Conservation (phyloP, 2,329 filamentous ascomycete genomes). For the Talaromyces amestolkiae region DNA sequence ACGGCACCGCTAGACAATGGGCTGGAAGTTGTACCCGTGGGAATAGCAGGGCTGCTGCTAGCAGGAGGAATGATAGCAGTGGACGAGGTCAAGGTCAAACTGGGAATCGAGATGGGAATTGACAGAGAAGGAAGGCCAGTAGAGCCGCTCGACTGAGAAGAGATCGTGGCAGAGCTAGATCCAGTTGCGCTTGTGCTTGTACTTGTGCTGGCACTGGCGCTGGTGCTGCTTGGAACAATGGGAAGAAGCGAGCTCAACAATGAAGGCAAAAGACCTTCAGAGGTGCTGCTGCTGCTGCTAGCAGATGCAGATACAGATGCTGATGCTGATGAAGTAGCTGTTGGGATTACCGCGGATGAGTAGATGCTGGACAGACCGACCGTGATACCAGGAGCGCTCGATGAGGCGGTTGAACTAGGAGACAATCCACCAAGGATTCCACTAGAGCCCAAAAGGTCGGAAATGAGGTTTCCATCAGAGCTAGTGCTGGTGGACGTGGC, state of each 20-base stretch:
- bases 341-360: slow-evolving; percentile 3
- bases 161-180: slow-evolving; percentile 12
- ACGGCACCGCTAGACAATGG: slow-evolving; percentile 7
- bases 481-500: slow-evolving; percentile 12
- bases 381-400: slow-evolving; percentile 16
- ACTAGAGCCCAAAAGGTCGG: slow-evolving; percentile 12
- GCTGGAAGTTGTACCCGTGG: slow-evolving; percentile 13
- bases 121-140: slow-evolving; percentile 14
- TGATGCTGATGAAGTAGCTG: slow-evolving; percentile 3
- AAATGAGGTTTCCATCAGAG: slow-evolving; percentile 10
- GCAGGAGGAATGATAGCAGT: slow-evolving; percentile 15
- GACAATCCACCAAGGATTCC: slow-evolving; percentile 11
- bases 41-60: slow-evolving; percentile 15
- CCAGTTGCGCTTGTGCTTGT: slow-evolving; percentile 5
- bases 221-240: neutral
- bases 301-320: slow-evolving; percentile 2
- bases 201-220: neutral
- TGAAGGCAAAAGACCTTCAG: slow-evolving; percentile 6
- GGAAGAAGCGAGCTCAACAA: slow-evolving; percentile 11
- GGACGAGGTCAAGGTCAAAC: slow-evolving; percentile 13
- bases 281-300: neutral
- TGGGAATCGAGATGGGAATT: slow-evolving; percentile 15
- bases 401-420: neutral
- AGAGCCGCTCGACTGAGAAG: slow-evolving; percentile 1
- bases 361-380: slow-evolving; percentile 19